Conservation (phyloP, 2,329 filamentous ascomycete species). For the Cadophora malorum region DNA sequence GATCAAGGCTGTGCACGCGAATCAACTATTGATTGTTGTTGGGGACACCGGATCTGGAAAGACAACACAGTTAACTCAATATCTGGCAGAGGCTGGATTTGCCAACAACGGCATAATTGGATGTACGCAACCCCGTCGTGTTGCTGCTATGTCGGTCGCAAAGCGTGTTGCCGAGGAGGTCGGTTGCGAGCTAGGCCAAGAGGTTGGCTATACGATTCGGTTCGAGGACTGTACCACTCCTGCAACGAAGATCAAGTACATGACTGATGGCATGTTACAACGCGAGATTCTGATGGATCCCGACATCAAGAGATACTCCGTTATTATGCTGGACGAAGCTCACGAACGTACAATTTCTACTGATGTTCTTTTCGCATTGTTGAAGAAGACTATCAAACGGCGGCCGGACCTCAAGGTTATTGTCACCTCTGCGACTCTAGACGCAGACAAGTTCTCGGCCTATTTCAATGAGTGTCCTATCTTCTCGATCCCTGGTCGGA, state of each 20-base stretch:
- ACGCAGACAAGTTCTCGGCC: conserved; percentile 95
- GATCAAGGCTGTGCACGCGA: conserved; percentile 83
- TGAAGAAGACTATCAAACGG: conserved; percentile 91
- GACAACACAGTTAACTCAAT: conserved; percentile 95
- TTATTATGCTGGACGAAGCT: conserved; percentile 97
- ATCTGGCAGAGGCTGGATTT: conserved; percentile 90
- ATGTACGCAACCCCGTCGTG: conserved; percentile 95
- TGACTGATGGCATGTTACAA: conserved; percentile 99
- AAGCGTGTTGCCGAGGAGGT: conserved; percentile 97
- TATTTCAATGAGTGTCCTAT: conserved; percentile 98
- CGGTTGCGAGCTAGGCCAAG: conserved; percentile 85
- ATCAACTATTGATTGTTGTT: conserved; percentile 94
- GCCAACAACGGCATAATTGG: conserved; percentile 88
- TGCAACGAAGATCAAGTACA: conserved; percentile 95
- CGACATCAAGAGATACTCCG: conserved; percentile 86
- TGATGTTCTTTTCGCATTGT: conserved; percentile 89
- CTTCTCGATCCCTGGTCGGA: conserved; percentile 93
- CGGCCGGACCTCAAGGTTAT: conserved; percentile 92
- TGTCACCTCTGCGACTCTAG: conserved; percentile 93
- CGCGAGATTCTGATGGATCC: conserved; percentile 93
- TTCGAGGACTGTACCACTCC: conserved; percentile 94
- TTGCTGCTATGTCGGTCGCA: conserved; percentile 96
- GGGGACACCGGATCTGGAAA: conserved; percentile 98
- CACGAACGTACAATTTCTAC: conserved; percentile 97
- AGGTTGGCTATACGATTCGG: conserved; percentile 96